Evolutionary conservation across 768 basidiomycete genomes (phyloP), one percentile per base, ranked within the genome.

Genomic region (Serendipita sp.): DNA sequence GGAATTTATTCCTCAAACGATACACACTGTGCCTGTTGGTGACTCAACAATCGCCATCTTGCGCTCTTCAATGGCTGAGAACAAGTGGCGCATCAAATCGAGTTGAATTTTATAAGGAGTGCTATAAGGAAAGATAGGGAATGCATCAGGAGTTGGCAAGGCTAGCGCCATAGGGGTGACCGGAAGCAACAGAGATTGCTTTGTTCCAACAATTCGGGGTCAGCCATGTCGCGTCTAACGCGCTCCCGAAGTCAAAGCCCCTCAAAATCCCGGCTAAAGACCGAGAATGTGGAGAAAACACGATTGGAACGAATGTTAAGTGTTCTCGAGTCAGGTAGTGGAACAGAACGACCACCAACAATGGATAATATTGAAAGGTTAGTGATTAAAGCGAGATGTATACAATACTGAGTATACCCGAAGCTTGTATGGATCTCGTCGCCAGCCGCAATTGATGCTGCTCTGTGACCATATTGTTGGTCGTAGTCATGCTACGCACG

Each of bases 61-160:
- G 51, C 76, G 76, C n/a, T 76, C 68, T 72, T 94, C 91, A 51
- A 96, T 87, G 0, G 86, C 79, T 3, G 79, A 70, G 73, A 93
- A 97, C 0, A 98, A 76, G 68, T 92, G 89, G 16, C 78, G 83
- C 94, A 97, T 96, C 32, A 97, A 82, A 41, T 89, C 82, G 0
- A 80, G 76, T 72, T 98, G 95, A 65, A 95, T 94, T 16, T 79
- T 72, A 72, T 95, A 95, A 2, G 92, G 92, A 3, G 83, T 77
- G 15, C 82, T 77, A 70, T 87, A 96, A 0, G 94, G 94, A 71
- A 98, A 97, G 2, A 83, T 82, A 7, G 85, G 78, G 71, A 96
- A 96, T 0, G 70, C 69, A 0, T 73, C 70, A 0, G 92, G 93
- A 0, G 86, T 86, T 0, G 82, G 74, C 3, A 95, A 74, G 1